Conservation (phyloP, 176 grass and related monocot species). For the Oryza officinalis region DNA sequence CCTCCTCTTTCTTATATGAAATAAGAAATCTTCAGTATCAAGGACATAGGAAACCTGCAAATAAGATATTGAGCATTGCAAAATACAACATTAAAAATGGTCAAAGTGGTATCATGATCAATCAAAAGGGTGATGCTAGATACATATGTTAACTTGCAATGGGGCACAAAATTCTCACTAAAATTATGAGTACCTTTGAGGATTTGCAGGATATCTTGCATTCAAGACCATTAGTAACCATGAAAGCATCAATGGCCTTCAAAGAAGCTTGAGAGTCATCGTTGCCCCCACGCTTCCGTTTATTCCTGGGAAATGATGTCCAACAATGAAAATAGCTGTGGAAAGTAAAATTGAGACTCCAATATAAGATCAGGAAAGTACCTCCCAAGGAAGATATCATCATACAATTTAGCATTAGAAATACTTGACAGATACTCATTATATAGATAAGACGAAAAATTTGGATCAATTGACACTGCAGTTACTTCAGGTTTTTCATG, state of each 20-base stretch:
- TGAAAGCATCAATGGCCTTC: conserved; percentile 48
- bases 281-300: conserved; percentile 43
- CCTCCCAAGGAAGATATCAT: conserved; percentile 64
- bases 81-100: background rate
- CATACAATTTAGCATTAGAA: conserved; percentile 25
- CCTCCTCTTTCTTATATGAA: conserved; percentile 49
- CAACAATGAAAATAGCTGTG: conserved; percentile 30
- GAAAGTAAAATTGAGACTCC: conserved; percentile 11
- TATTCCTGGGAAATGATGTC: conserved; percentile 51
- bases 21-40: conserved; percentile 77
- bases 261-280: conserved; percentile 34
- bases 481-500: conserved; percentile 66
- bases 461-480: conserved; percentile 53
- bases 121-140: background rate
- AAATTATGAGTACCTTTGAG: conserved; percentile 57
- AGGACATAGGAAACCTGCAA: conserved; percentile 66
- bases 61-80: background rate
- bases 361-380: conserved; percentile 25
- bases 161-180: background rate
- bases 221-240: conserved; percentile 69
- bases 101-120: background rate
- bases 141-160: background rate
- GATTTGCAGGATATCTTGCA: conserved; percentile 66
- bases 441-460: conserved; percentile 55
- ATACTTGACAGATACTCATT: conserved; percentile 52